Conservation (phyloP, 106 monocot species). For the Cymbidium sinense region DNA sequence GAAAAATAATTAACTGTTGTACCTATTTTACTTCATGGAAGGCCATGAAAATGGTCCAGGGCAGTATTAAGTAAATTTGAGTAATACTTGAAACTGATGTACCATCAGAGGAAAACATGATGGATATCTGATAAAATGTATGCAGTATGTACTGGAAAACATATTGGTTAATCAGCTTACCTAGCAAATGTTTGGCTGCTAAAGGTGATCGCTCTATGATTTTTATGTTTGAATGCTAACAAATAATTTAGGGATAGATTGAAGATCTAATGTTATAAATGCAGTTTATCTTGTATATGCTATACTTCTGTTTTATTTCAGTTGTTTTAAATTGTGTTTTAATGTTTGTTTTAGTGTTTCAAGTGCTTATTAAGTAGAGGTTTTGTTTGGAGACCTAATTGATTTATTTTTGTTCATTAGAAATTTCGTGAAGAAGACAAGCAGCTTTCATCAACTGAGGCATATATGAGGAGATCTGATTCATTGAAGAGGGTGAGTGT, state of each 20-base stretch:
- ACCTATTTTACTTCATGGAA: not conserved
- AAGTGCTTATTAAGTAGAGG: not conserved
- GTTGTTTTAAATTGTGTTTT: not conserved
- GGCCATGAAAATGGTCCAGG: not conserved
- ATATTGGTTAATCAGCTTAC: not conserved
- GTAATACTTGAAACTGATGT: not conserved
- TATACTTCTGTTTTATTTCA: not conserved
- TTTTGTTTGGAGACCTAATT: not conserved
- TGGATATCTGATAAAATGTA: not conserved
- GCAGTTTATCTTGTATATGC: not conserved
- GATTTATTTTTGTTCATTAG: conserved; percentile 26
- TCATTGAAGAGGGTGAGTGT: conserved; percentile 67
- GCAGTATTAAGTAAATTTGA: not conserved
- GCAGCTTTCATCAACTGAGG: conserved; percentile 63
- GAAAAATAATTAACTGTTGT: not conserved
- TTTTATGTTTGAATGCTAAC: not conserved
- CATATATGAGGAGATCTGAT: conserved; percentile 83
- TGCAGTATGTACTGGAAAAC: not conserved
- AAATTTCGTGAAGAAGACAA: conserved; percentile 93
- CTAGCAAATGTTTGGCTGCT: not conserved
- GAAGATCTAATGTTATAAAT: not conserved
- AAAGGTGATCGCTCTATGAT: not conserved
- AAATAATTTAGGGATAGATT: not conserved
- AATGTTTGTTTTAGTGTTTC: not conserved
- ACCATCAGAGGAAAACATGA: not conserved